These are phyloP conservation scores for Nakazawaea wyomingensis DNA, from an alignment of 805 yeast species.

Conservation along the genomic window DNA sequence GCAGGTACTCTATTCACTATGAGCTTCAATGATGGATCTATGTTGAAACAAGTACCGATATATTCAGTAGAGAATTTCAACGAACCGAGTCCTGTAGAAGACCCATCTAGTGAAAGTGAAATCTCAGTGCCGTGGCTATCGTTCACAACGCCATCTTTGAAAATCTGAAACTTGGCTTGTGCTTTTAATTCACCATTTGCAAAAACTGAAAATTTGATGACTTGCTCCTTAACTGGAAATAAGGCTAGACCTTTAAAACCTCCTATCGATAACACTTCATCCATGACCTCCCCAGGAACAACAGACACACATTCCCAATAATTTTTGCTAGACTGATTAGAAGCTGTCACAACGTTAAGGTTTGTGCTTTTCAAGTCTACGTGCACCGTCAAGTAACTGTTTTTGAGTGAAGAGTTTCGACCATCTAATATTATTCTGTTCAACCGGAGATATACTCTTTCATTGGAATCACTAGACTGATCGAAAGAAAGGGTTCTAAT, in stretches of 20 bases:
- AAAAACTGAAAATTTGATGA: constrained; percentile 42
- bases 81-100: constrained; percentile 37
- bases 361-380: constrained; percentile 46
- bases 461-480: constrained; percentile 54
- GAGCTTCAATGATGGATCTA: constrained; percentile 48
- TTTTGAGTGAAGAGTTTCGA: constrained; percentile 18
- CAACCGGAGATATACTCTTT: constrained; percentile 53
- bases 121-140: constrained; percentile 35
- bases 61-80: constrained; percentile 56
- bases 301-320: constrained; percentile 74
- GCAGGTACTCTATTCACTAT: constrained; percentile 50
- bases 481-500: constrained; percentile 63
- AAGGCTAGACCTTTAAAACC: constrained; percentile 53
- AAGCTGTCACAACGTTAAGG: constrained; percentile 59
- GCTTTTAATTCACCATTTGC: constrained; percentile 62
- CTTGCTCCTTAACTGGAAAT: neutral
- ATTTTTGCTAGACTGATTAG: constrained; percentile 47
- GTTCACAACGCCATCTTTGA: constrained; percentile 21
- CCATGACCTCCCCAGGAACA: constrained; percentile 62
- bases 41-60: constrained; percentile 62
- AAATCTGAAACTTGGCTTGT: constrained; percentile 42
- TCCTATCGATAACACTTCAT: constrained; percentile 63
- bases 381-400: constrained; percentile 47
- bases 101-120: constrained; percentile 20
- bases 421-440: constrained; percentile 38